Percentiles rank a stretch among this genome's conserved stretches.
Evolutionary conservation across 805 yeast species (phyloP).

Genomic region (Zygosaccharomyces bisporus): DNA sequence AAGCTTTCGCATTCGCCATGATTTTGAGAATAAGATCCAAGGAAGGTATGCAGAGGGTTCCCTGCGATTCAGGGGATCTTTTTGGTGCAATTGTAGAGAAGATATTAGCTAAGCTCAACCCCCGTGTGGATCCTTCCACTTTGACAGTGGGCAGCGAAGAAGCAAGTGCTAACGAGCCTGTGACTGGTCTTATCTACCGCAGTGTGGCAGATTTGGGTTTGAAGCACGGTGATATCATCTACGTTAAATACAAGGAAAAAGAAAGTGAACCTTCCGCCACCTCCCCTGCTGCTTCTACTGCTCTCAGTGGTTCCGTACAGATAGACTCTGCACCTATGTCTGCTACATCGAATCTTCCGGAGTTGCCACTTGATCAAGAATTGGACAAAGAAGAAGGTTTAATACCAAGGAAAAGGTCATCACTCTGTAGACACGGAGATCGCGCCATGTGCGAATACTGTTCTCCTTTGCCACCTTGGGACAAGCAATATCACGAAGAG

Average conservation of each 20-base stretch:
- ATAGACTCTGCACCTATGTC: slow-evolving; percentile 8
- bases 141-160: slow-evolving; percentile 30
- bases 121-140: slow-evolving; percentile 27
- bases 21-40: slow-evolving; percentile 77
- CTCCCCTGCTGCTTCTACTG: not conserved
- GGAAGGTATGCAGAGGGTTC: slow-evolving; percentile 75
- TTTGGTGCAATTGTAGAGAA: slow-evolving; percentile 46
- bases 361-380: slow-evolving; percentile 60
- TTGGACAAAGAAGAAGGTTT: slow-evolving; percentile 69
- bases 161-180: slow-evolving; percentile 29
- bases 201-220: slow-evolving; percentile 45
- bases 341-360: slow-evolving; percentile 38
- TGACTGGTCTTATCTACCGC: slow-evolving; percentile 23
- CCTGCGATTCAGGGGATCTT: slow-evolving; percentile 41
- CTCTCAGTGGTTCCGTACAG: slow-evolving; percentile 14
- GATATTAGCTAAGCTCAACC: slow-evolving; percentile 29
- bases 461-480: slow-evolving; percentile 95
- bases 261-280: slow-evolving; percentile 4
- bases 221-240: slow-evolving; percentile 59
- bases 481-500: slow-evolving; percentile 65
- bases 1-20: slow-evolving; percentile 30
- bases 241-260: slow-evolving; percentile 37
- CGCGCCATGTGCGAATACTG: slow-evolving; percentile 98
- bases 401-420: slow-evolving; percentile 58
- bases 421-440: slow-evolving; percentile 79